Conservation (phyloP, 257 asterid genomes). For the Ligustrum vulgare region DNA sequence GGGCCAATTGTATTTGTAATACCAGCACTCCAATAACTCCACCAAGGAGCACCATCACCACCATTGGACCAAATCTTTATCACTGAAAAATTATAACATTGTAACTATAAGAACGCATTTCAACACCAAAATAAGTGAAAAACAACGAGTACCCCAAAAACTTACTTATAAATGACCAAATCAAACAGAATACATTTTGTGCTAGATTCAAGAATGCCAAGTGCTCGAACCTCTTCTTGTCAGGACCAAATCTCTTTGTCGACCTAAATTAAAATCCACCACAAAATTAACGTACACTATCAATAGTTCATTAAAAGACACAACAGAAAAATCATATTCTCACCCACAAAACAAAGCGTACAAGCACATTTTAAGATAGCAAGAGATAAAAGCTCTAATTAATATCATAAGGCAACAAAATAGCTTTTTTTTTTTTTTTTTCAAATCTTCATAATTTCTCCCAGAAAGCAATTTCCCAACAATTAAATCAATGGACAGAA, state of each 20-base stretch:
- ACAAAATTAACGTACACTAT: not conserved
- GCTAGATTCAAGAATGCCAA: conserved; percentile 91
- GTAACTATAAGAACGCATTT: not conserved
- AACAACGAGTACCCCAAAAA: conserved; percentile 12
- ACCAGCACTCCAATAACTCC: conserved; percentile 99
- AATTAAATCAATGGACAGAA: not conserved
- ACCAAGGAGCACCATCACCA: conserved; percentile 91
- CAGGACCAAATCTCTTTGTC: conserved; percentile 84
- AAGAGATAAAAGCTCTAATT: conserved; percentile 7
- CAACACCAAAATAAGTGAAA: not conserved
- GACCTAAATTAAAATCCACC: conserved; percentile 51
- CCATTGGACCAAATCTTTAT: conserved; percentile 63
- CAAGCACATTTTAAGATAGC: conserved; percentile 18
- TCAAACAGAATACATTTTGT: conserved; percentile 89
- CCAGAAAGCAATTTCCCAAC: not conserved
- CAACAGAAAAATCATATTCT: not conserved
- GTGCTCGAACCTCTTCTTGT: conserved; percentile 92
- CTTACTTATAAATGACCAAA: conserved; percentile 90
- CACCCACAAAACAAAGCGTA: not conserved
- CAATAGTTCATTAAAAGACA: conserved; percentile 10
- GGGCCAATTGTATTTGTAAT: conserved; percentile 94
- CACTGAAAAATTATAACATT: not conserved
- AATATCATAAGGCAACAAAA: conserved; percentile 4
- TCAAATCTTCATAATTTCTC: not conserved
- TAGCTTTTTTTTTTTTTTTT: not conserved